A percentile compares a stretch with the other conserved stretches of the same genome.
phyloP scores from a whole-genome alignment of 805 yeast species.

The Lachancea quebecensis region DNA sequence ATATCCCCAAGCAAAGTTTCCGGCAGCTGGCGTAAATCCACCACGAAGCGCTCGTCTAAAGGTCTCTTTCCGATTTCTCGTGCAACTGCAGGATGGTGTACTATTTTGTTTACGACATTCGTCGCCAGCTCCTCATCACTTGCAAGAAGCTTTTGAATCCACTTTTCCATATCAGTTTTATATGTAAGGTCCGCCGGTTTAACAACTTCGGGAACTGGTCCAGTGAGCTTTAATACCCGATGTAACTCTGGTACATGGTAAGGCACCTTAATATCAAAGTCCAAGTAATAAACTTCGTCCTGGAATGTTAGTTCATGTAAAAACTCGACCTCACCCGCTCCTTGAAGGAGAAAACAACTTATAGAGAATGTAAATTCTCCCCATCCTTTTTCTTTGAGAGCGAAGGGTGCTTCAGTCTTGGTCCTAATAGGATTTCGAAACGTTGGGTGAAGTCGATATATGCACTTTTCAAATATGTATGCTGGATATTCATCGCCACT shows the following conservation, averaged over 20 bases:
- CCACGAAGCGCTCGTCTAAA: constrained; percentile 17
- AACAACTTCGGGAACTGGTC: constrained; percentile 56
- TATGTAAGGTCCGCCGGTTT: constrained; percentile 31
- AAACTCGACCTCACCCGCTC: constrained; percentile 73
- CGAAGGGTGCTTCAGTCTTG: constrained; percentile 71
- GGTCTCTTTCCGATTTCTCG: constrained; percentile 16
- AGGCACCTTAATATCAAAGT: constrained; percentile 69
- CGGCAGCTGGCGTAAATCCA: constrained; percentile 25
- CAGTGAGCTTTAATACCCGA: constrained; percentile 61
- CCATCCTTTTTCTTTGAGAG: constrained; percentile 89
- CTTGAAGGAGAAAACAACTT: constrained; percentile 62
- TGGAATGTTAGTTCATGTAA: constrained; percentile 77
- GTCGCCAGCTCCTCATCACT: constrained; percentile 24
- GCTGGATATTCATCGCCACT: constrained; percentile 80
- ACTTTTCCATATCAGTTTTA: constrained; percentile 18
- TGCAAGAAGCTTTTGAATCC: constrained; percentile 10
- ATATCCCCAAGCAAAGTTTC: constrained; percentile 15
- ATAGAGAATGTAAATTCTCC: constrained; percentile 91
- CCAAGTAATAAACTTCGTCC: constrained; percentile 64
- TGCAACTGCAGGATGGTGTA: constrained; percentile 22
- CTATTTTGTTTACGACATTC: constrained; percentile 19
- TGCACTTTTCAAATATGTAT: constrained; percentile 72
- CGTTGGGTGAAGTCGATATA: constrained; percentile 88
- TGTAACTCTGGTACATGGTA: constrained; percentile 60
- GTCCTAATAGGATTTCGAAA: constrained; percentile 76